Evolutionary conservation across 495 filamentous ascomycete genomes (phyloP).

Genomic region (Cercophora scortea): DNA sequence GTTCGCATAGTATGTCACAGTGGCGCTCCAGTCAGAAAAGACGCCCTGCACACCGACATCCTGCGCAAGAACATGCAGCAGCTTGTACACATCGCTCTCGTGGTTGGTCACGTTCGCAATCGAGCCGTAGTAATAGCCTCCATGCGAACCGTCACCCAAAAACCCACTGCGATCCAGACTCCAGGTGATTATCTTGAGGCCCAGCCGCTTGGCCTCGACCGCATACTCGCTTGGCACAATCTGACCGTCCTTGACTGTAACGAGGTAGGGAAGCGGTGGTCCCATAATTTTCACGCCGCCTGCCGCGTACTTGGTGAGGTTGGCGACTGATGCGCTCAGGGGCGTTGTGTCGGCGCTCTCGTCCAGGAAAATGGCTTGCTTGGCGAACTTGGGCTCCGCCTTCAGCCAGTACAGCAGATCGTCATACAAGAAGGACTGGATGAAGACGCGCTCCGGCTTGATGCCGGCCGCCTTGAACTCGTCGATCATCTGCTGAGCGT

Average conservation of each 20-base stretch:
- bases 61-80: constrained; percentile 49
- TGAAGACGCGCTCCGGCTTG: constrained; percentile 46
- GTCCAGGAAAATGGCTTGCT: constrained; percentile 53
- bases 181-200: constrained; percentile 53
- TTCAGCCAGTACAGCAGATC: constrained; percentile 56
- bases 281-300: constrained; percentile 37
- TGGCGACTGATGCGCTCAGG: constrained; percentile 39
- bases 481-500: constrained; percentile 52
- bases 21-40: constrained; percentile 57
- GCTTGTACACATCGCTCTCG: constrained; percentile 51
- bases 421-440: constrained; percentile 51
- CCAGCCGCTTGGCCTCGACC: constrained; percentile 41
- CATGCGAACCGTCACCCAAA: constrained; percentile 33
- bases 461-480: constrained; percentile 46
- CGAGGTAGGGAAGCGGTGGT: constrained; percentile 35
- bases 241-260: constrained; percentile 26
- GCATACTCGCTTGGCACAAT: constrained; percentile 37
- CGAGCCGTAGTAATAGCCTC: constrained; percentile 49
- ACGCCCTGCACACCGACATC: constrained; percentile 49
- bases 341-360: constrained; percentile 42
- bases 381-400: constrained; percentile 46
- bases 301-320: constrained; percentile 35
- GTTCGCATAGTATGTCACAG: constrained; percentile 55
- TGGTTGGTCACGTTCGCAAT: constrained; percentile 42
- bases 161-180: constrained; percentile 53